Evolutionary conservation across 2,329 filamentous ascomycete genomes (phyloP).

Genomic region (Remersonia thermophila): DNA sequence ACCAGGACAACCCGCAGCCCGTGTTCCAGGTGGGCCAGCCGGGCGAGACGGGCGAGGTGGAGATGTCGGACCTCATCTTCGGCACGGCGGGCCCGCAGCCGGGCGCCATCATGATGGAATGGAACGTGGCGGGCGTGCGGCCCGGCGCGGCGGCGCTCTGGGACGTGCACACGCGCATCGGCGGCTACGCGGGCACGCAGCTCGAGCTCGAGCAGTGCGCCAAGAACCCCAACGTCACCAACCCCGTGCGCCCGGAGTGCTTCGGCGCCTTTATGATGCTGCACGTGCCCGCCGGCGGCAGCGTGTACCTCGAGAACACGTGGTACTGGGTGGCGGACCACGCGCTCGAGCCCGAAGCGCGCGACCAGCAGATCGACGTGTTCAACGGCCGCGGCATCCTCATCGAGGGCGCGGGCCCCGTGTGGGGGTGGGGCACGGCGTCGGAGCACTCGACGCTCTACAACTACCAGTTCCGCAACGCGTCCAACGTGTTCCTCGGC

Average conservation of each 20-base stretch:
- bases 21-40: conserved; percentile 73
- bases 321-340: conserved; percentile 91
- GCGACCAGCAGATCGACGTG: conserved; percentile 59
- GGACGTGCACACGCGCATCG: conserved; percentile 93
- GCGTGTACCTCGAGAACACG: conserved; percentile 73
- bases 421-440: conserved; percentile 73
- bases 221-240: conserved; percentile 57
- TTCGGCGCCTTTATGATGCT: conserved; percentile 61
- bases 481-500: conserved; percentile 68
- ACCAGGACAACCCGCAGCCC: conserved; percentile 64
- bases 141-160: conserved; percentile 70
- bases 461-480: conserved; percentile 76
- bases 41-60: conserved; percentile 67
- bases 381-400: conserved; percentile 79
- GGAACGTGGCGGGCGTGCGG: conserved; percentile 62
- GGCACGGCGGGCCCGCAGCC: conserved; percentile 72
- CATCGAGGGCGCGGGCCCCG: conserved; percentile 63
- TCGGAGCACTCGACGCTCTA: conserved; percentile 55
- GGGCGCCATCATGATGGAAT: conserved; percentile 82
- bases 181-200: conserved; percentile 71
- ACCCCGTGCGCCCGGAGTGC: conserved; percentile 53
- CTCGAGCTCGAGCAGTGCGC: conserved; percentile 69
- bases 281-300: conserved; percentile 49
- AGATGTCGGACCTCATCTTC: conserved; percentile 81
- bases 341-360: conserved; percentile 63